Conservation (phyloP, 2,329 filamentous ascomycete species). For the Fusarium sp. region DNA sequence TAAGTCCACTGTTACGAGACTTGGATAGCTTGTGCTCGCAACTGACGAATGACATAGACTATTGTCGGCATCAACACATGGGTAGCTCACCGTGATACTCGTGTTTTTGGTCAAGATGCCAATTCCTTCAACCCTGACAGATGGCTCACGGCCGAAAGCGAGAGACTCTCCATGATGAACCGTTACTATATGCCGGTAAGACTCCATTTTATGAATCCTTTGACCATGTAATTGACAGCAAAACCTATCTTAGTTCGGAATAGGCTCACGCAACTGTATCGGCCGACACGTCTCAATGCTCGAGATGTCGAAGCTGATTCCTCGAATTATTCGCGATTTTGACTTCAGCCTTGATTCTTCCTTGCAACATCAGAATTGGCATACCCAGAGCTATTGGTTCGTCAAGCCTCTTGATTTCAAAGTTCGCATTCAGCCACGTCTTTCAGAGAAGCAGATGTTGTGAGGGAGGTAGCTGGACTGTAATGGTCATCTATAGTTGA, state of each 20-base stretch:
- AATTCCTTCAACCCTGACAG: constrained; percentile 30
- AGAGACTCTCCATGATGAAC: constrained; percentile 32
- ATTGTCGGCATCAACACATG: constrained; percentile 40
- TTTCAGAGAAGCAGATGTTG: not conserved
- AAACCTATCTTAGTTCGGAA: constrained; percentile 26
- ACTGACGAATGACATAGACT: constrained; percentile 4
- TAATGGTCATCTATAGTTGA: not conserved
- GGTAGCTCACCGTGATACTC: constrained; percentile 38
- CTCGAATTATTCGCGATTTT: constrained; percentile 37
- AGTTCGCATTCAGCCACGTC: not conserved
- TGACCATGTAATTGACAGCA: not conserved
- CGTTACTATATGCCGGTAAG: constrained; percentile 41
- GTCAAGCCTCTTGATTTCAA: constrained; percentile 32
- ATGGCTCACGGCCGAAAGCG: constrained; percentile 21
- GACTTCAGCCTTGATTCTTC: constrained; percentile 29
- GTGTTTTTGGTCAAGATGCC: constrained; percentile 35
- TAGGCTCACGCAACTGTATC: constrained; percentile 40
- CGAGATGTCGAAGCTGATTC: constrained; percentile 42
- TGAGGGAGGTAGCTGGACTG: not conserved
- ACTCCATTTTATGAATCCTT: fast-evolving
- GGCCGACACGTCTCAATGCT: constrained; percentile 42
- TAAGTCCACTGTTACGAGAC: not conserved
- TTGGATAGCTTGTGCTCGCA: fast-evolving
- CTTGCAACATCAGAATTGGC: constrained; percentile 2
- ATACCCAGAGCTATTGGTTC: constrained; percentile 33